Base-by-base conservation (phyloP, 2,329 filamentous ascomycete genomes). In the Purpureocillium lavendulum region DNA sequence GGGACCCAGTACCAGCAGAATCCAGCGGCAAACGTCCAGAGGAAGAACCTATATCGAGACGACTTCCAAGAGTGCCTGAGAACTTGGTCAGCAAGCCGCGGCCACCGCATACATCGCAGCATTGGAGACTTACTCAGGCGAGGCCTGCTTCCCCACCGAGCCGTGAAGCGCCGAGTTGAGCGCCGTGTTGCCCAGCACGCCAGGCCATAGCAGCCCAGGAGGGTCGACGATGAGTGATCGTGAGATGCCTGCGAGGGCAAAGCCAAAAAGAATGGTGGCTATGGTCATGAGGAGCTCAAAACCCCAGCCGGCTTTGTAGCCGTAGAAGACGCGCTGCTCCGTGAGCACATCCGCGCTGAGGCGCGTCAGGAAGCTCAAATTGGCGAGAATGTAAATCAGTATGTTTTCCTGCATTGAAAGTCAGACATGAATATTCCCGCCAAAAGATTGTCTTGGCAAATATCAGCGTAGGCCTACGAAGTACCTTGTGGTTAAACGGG, bases 1-100 rank as follows among this genome's bases (percentile, higher is more conserved):
- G 75, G 74, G 42, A 76, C 64, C 66, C 69, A 76, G 47, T 76
- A 69, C 69, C 71, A 77, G 21, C 65, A 49, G 49, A 77, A 80
- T 2, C 67, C 66, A 4, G 57, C 65, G 7, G 59, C 45, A 45
- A 71, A 64, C 17, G 72, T 61, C 39, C 69, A 67, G 29, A 75
- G 52, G 56, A 80, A 81, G 52, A 71, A 73, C 38, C 64, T 62
- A 48, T 75, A 77, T 34, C 75, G 67, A 14, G 21, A 26, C 21
- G 21, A 26, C 21, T 26, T 26, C 6, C 21, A 10, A 5, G 21
- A 5, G 21, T 10, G 21, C 10, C 21, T 26, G 21, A n/a, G n/a
- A n/a, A n/a, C n/a, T n/a, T n/a, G n/a, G n/a, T n/a, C n/a, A n/a
- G n/a, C n/a, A n/a, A n/a, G n/a, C n/a, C n/a, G n/a, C n/a, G n/a